Evolutionary conservation across 495 filamentous ascomycete genomes (phyloP).

Genomic region (Podospora didyma): DNA sequence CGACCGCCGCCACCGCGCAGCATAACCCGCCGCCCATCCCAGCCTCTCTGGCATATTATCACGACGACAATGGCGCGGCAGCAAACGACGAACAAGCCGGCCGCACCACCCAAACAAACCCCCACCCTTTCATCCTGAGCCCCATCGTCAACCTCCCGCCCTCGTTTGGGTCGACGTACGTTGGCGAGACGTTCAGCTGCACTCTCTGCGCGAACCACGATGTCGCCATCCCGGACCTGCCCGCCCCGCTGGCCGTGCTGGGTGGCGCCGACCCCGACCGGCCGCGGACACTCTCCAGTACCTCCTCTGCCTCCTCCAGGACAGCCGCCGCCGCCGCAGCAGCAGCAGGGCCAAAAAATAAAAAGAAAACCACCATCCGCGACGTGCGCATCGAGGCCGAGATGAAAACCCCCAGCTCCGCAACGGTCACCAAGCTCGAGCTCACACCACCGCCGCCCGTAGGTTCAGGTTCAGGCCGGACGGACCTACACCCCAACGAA

Average conservation of each 20-base stretch:
- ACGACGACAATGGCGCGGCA: background rate
- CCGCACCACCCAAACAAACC: slow-evolving; percentile 28
- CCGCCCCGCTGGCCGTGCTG: background rate
- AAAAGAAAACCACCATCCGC: slow-evolving; percentile 54
- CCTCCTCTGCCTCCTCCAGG: too few species aligned
- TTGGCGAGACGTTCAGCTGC: slow-evolving; percentile 92
- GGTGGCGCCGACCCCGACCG: too few species aligned
- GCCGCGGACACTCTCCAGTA: too few species aligned
- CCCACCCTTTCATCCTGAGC: slow-evolving; percentile 44
- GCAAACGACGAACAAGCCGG: background rate
- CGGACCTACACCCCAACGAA: slow-evolving; percentile 58
- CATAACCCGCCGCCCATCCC: slow-evolving; percentile 28
- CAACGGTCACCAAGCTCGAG: slow-evolving; percentile 5
- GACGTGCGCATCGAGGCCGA: slow-evolving; percentile 82
- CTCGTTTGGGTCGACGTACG: slow-evolving; percentile 89
- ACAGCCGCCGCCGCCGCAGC: slow-evolving; percentile 15
- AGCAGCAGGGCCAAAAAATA: too few species aligned
- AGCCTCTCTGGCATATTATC: slow-evolving; percentile 43
- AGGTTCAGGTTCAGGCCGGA: slow-evolving; percentile 27
- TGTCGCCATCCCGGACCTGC: slow-evolving; percentile 28
- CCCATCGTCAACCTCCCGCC: slow-evolving; percentile 82
- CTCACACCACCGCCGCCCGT: slow-evolving; percentile 1
- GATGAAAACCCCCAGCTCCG: slow-evolving; percentile 77
- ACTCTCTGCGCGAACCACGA: slow-evolving; percentile 95
- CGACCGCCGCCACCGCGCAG: slow-evolving; percentile 8